These are phyloP conservation scores for Tolypocladium amazonense DNA, from an alignment of 2,329 filamentous ascomycete species.

Conservation along the genomic window DNA sequence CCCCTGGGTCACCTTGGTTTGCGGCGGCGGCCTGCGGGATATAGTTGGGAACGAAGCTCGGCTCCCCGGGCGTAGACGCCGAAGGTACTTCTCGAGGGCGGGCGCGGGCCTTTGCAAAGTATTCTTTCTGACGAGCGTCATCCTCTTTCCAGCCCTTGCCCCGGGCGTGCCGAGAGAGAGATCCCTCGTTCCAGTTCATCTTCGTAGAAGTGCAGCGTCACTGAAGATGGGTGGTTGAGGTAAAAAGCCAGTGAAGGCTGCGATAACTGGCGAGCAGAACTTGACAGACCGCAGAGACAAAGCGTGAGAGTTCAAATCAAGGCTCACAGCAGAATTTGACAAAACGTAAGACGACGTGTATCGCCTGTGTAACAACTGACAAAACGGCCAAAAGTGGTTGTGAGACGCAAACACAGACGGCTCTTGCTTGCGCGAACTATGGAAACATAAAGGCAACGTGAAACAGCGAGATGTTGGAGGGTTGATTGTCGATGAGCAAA, in stretches of 20 bases:
- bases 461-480: background rate
- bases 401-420: background rate
- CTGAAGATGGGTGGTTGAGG: background rate
- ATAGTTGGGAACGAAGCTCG: slow-evolving; percentile 16
- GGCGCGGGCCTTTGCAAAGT: slow-evolving; percentile 25
- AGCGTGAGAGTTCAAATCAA: background rate
- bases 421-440: background rate
- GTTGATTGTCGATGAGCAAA: background rate
- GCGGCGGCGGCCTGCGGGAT: slow-evolving; percentile 3
- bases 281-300: background rate
- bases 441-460: background rate
- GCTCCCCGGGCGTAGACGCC: background rate
- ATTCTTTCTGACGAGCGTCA: slow-evolving; percentile 22
- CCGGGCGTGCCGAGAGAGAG: slow-evolving; percentile 24
- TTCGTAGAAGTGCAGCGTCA: background rate
- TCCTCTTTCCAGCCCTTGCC: slow-evolving; percentile 22
- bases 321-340: background rate
- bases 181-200: slow-evolving; percentile 33
- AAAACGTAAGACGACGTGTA: background rate
- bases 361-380: no score
- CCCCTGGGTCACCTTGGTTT: background rate
- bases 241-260: background rate
- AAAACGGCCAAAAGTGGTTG: no score
- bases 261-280: background rate
- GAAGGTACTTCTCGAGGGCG: background rate